Evolutionary conservation across 2,329 filamentous ascomycete species (phyloP), one percentile per base, ranked within the genome.

Genomic region (Didymella glomerata): DNA sequence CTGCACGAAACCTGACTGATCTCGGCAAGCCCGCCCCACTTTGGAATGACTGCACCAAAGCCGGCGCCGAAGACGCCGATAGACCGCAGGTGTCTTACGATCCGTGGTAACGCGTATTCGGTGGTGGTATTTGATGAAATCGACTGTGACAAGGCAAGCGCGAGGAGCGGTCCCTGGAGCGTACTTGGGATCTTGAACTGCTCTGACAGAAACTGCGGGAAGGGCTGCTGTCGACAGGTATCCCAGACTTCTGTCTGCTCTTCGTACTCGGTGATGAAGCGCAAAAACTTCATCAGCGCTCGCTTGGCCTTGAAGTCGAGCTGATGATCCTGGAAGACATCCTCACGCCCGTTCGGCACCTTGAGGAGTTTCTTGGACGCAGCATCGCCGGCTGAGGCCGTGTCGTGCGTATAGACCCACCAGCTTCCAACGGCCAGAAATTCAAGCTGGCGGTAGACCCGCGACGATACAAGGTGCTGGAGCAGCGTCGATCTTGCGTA

Each of bases 361-460:
- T 90, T 90, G 50, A 84, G 81, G 34, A 97, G 80, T 32, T 58
- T 66, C 7, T 46, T 52, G 48, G 45, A 42, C 48, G 59, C 44
- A n/a, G 20, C 38, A 14, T 48, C 57, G 20, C 51, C 38, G 45
- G 55, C 60, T 36, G 58, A 14, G 58, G 84, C 81, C 2, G 22
- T 42, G n/a, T 47, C 34, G 16, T 41, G n/a, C 4, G 46, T 38
- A 72, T 88, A 89, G 54, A 97, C 87, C 85, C 90, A 97, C 86
- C 94, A 98, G 56, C 91, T 94, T 25, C 94, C 94, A 25, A 98
- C 91, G 27, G 94, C 92, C 62, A 95, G 86, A 68, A 98, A 98
- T 74, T 98, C 94, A 46, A 99, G 85, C 79, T 97, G 93, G 22
- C 89, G 87, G 72, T 94, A 94, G 13, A 93, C 90, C 67, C 89